Base-by-base conservation (phyloP, 306 rosid genomes). In the Corylus americana region DNA sequence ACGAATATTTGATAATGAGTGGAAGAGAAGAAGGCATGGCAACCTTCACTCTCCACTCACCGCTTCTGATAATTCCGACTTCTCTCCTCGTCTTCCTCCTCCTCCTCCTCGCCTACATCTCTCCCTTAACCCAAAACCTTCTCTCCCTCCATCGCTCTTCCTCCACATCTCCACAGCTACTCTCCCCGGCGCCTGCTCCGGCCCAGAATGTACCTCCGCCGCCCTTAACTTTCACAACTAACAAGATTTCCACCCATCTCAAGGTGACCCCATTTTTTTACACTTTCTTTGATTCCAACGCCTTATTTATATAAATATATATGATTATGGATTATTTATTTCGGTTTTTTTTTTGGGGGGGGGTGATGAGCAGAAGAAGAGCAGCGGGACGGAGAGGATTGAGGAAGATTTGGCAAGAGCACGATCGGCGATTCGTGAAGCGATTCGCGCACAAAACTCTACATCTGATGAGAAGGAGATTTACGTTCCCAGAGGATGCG, bases 331-430 rank as follows among this genome's bases (percentile, higher is more conserved):
- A 53, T 1, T 6, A 11, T 27, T 61, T 11, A 4, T 22, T 22
- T 25, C 29, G 7, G 7, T 67, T 5, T 63, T 14, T 35, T 47
- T 29, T 17, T 31, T 7, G 31, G 70, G 7, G 45, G 35, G 2
- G 35, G 2, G 3, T 3, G 35, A 31, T 12, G 35, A 27, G 68
- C n/a, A 78, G 75, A 53, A 75, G 49, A 82, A 47, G 35, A 75
- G 68, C 12, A 73, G 72, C 9, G 42, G 64, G 2, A 73, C 80
- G 55, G 7, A 39, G 78, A 87, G 76, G 74, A 83, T 83, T 3
- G 97, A 92, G 85, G 76, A 83, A 55, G 88, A 84, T 1, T 82
- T 90, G 85, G 87, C 76, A 5, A 80, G 81, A 79, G 95, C 95
- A 9, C 82, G 97, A 66, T 85, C 29, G 1, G 86, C 90, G 3